Percentiles rank a stretch among this genome's conserved stretches.
phyloP scores from a whole-genome alignment of 192 early-diverging fungal genomes.

The Coemansia sp. region DNA sequence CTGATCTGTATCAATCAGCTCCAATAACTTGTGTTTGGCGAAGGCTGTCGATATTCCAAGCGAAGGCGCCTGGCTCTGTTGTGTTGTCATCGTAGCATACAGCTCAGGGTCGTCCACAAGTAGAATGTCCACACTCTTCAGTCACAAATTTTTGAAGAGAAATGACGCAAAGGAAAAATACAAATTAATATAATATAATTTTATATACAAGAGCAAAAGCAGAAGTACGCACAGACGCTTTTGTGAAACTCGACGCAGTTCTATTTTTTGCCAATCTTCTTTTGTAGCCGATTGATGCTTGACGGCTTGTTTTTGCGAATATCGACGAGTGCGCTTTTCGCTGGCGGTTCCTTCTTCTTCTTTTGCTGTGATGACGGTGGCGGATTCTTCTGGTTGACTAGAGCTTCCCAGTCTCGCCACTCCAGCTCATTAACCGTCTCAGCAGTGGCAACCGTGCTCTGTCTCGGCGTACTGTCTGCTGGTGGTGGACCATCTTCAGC shows the following conservation, averaged over 20 bases:
- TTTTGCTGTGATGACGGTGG: not conserved
- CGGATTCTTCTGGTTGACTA: conserved; percentile 14
- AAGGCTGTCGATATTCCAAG: conserved; percentile 26
- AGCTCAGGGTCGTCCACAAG: not conserved
- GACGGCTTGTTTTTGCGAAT: conserved; percentile 23
- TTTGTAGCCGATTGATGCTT: conserved; percentile 6
- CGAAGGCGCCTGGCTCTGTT: not conserved
- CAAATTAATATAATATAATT: not conserved
- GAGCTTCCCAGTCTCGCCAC: conserved; percentile 26
- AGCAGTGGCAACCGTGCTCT: conserved; percentile 35
- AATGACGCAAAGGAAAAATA: not conserved
- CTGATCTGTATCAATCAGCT: conserved; percentile 22
- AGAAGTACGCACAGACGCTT: not conserved
- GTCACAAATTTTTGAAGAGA: not conserved
- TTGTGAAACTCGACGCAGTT: not conserved
- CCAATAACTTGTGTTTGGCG: conserved; percentile 32
- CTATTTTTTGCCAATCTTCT: conserved; percentile 4
- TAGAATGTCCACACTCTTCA: too few relatives aligned
- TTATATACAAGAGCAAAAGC: conserved; percentile 2
- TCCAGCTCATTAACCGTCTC: conserved; percentile 24
- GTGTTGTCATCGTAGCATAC: not conserved
- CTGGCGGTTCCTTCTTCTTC: not conserved
- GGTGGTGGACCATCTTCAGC: not conserved
- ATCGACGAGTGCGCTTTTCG: conserved; percentile 19
- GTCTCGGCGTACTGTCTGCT: not conserved